Evolutionary conservation across 306 rosid species (phyloP).

Genomic region (Vicia sativa): DNA sequence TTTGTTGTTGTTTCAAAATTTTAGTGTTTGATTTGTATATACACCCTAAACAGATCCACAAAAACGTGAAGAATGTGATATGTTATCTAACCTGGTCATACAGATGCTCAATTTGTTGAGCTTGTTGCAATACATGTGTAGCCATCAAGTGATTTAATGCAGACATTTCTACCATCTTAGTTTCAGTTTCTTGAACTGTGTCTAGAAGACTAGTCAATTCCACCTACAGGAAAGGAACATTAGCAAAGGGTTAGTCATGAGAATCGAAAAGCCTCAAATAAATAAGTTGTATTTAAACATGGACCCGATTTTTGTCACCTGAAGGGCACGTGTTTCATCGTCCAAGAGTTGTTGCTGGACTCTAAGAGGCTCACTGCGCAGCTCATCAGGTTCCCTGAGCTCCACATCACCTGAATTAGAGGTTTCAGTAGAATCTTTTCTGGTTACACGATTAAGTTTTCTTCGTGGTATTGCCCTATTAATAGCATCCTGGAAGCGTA

Average conservation of each 20-base stretch:
- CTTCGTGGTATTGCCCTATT: slow-evolving; percentile 77
- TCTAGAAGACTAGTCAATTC: slow-evolving; percentile 81
- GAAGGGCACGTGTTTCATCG: slow-evolving; percentile 95
- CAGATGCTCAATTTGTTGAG: slow-evolving; percentile 87
- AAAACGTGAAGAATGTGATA: slow-evolving; percentile 23
- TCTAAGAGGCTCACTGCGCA: slow-evolving; percentile 61
- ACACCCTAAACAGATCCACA: neutral
- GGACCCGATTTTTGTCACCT: slow-evolving; percentile 51
- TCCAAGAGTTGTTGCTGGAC: slow-evolving; percentile 86
- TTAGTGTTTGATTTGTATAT: neutral
- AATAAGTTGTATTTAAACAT: slow-evolving; percentile 26
- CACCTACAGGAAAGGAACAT: slow-evolving; percentile 55
- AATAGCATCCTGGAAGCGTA: slow-evolving; percentile 87
- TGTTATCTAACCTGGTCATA: slow-evolving; percentile 74
- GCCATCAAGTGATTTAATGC: slow-evolving; percentile 94
- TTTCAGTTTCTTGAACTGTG: slow-evolving; percentile 89
- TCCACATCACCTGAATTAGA: slow-evolving; percentile 50
- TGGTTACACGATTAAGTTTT: slow-evolving; percentile 56
- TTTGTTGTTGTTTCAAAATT: neutral
- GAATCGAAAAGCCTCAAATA: slow-evolving; percentile 35
- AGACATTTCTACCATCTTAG: slow-evolving; percentile 99
- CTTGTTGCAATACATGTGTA: slow-evolving; percentile 93
- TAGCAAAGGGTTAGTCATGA: slow-evolving; percentile 15
- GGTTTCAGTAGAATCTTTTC: slow-evolving; percentile 48
- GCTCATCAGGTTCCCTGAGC: slow-evolving; percentile 63